A percentile compares a stretch with the other conserved stretches of the same genome.
Conservation (phyloP, 176 grass and related monocot species). For the Saccharum officinarum region DNA sequence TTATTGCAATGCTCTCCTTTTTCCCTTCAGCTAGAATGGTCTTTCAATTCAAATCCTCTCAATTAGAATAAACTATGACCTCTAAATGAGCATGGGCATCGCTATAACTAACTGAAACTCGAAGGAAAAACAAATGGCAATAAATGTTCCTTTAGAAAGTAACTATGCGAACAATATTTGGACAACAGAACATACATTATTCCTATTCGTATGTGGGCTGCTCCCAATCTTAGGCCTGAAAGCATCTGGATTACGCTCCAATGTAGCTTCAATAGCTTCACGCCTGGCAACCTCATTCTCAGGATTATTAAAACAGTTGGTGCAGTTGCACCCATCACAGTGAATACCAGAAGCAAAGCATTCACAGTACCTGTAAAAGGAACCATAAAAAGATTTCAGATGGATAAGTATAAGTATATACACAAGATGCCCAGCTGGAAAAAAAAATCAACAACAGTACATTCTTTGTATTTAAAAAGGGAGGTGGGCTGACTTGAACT, state of each 20-base stretch:
- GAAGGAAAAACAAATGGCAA: not conserved
- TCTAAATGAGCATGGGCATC: not conserved
- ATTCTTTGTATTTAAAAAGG: not conserved
- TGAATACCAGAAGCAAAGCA: constrained; percentile 89
- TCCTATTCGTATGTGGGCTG: constrained; percentile 68
- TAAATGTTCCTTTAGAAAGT: constrained; percentile 11
- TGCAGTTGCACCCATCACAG: constrained; percentile 97
- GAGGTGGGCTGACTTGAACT: not conserved
- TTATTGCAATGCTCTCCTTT: not conserved
- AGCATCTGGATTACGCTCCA: constrained; percentile 91
- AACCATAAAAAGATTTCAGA: constrained; percentile 20
- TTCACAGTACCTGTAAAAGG: constrained; percentile 80
- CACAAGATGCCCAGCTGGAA: not conserved
- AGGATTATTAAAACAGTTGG: constrained; percentile 90
- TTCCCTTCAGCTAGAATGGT: not conserved
- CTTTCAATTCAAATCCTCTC: not conserved
- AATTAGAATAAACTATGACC: constrained; percentile 8
- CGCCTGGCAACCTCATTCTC: constrained; percentile 81
- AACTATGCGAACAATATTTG: constrained; percentile 28
- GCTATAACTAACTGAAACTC: constrained; percentile 12
- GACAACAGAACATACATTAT: constrained; percentile 68
- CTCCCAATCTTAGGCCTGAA: constrained; percentile 97
- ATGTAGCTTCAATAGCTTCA: constrained; percentile 87
- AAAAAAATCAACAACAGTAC: not conserved
- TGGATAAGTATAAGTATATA: constrained; percentile 31